Base-by-base conservation (phyloP, 495 filamentous ascomycete species). In the Neurospora terricola region DNA sequence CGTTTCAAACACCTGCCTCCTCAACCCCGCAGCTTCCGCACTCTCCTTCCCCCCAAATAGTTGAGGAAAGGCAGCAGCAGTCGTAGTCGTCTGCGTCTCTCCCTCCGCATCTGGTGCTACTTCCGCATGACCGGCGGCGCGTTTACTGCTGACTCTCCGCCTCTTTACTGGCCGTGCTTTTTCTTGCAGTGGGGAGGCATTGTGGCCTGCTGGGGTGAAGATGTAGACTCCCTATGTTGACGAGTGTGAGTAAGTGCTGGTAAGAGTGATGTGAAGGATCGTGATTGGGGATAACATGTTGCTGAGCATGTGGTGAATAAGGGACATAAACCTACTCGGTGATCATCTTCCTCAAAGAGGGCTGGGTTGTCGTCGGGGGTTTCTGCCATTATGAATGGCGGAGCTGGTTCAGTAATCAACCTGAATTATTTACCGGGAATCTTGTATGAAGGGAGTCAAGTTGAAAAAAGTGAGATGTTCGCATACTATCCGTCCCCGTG, bases 21-120 rank as follows among this genome's bases (percentile, higher is more conserved):
- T 86, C 72, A 87, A 80, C 66, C 82, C 76, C 37, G 87, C 83
- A 40, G 82, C 85, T 18, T 87, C 81, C 37, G 80, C 72, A 48
- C 76, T 83, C 78, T 96, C 93, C 2, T 83, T 79, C 1, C 91
- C 91, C 70, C 85, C 84, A 23, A 95, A 80, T 68, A 94, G 85
- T 0, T 86, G 81, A n/a, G 87, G 84, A 73, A 94, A 93, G 8
- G 76, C 76, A 21, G 82, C 78, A 5, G 54, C 54, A 9, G 23
- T 27, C 12, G 14, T 69, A 38, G n/a, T 27, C 21, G 7, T 30
- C 8, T 14, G 11, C 18, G 2, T 40, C 12, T 14, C 73, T 11
- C 2, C 43, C 34, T 71, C 42, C 4, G 39, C 34, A n/a, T n/a
- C 27, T 21, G 1, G 8, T 6, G 2, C 70, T 6, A 18, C 23